phyloP scores from a whole-genome alignment of 208 protist genomes.

The Naegleria lovaniensis region DNA sequence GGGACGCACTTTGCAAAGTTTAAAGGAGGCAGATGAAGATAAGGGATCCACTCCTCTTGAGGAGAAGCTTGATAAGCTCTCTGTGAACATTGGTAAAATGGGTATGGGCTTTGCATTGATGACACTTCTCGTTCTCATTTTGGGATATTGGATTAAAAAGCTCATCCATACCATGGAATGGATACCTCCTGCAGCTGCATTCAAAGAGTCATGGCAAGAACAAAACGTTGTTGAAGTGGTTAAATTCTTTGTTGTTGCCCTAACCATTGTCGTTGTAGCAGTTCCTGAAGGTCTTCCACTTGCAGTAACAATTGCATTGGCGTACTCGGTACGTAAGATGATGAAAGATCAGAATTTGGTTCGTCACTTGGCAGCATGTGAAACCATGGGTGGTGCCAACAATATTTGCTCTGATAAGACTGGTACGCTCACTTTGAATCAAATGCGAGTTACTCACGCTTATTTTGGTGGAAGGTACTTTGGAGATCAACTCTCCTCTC shows the following conservation, averaged over 20 bases:
- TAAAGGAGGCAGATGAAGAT: conserved; percentile 43
- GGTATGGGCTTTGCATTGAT: conserved; percentile 50
- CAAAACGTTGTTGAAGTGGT: conserved; percentile 39
- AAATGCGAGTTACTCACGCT: conserved; percentile 71
- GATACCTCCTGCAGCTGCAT: neutral
- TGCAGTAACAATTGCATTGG: conserved; percentile 91
- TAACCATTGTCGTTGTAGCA: conserved; percentile 94
- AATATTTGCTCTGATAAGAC: conserved; percentile 44
- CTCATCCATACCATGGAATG: neutral
- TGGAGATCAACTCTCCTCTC: neutral
- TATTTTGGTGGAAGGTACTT: conserved; percentile 41
- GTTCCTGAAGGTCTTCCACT: conserved; percentile 93
- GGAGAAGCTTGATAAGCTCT: conserved; percentile 61
- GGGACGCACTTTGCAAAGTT: neutral
- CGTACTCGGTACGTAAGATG: conserved; percentile 91
- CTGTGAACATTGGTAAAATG: conserved; percentile 73
- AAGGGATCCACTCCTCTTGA: conserved; percentile 46
- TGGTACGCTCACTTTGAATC: conserved; percentile 82
- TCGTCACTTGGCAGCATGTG: conserved; percentile 83
- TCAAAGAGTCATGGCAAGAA: neutral
- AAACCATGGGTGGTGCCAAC: conserved; percentile 79
- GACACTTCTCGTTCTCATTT: neutral
- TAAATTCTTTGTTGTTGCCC: conserved; percentile 72
- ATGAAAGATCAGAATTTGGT: conserved; percentile 86
- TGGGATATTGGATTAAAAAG: neutral